Conservation (phyloP, 257 asterid genomes). For the Fraxinus cuspidata region DNA sequence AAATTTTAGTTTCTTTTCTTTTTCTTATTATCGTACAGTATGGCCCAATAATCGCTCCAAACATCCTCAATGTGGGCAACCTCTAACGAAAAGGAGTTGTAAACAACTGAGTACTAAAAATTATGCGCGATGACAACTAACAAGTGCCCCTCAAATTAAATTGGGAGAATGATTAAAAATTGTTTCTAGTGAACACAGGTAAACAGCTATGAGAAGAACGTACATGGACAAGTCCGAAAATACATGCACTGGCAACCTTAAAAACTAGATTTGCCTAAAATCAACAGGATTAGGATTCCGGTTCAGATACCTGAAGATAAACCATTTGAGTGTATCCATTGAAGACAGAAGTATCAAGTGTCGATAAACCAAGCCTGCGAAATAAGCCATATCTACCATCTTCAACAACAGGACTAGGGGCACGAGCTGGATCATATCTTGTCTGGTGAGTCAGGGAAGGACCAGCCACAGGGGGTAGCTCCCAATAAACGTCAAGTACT, state of each 20-base stretch:
- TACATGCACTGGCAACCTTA: conserved; percentile 27
- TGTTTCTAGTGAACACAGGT: background rate
- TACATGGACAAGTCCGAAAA: conserved; percentile 2
- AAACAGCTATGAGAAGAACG: background rate
- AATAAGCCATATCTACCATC: conserved; percentile 83
- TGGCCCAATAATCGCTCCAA: too few relatives aligned
- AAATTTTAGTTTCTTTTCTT: too few relatives aligned
- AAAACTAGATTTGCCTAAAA: background rate
- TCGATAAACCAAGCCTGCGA: conserved; percentile 65
- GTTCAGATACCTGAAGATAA: conserved; percentile 76
- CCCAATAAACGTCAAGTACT: conserved; percentile 87
- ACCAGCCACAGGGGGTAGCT: conserved; percentile 96
- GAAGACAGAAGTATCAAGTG: conserved; percentile 71
- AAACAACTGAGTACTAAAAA: background rate
- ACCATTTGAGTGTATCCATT: conserved; percentile 99
- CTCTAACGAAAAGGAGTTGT: too few relatives aligned
- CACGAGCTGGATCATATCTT: conserved; percentile 94
- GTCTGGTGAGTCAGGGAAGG: conserved; percentile 96
- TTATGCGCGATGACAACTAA: background rate
- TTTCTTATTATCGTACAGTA: too few relatives aligned
- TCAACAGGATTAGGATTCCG: conserved; percentile 35
- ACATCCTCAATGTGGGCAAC: background rate
- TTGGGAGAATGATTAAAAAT: background rate
- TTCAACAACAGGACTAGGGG: conserved; percentile 71
- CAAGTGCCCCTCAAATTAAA: background rate